Percentiles rank a stretch among this genome's conserved stretches.
Conservation (phyloP, 2,329 filamentous ascomycete species). For the Talaromyces islandicus region DNA sequence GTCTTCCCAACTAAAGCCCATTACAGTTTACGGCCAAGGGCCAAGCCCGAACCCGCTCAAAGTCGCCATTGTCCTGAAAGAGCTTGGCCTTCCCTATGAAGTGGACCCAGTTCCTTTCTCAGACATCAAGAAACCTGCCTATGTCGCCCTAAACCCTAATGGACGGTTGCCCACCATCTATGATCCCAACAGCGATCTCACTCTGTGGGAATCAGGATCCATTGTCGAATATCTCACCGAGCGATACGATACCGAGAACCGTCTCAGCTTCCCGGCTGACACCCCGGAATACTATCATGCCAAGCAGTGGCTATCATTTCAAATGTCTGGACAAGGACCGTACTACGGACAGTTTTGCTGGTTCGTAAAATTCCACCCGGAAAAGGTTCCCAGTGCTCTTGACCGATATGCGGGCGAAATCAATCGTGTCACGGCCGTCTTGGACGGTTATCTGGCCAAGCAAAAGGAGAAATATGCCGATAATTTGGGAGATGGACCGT, state of each 20-base stretch:
- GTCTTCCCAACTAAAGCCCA: not conserved
- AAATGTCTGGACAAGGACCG: conserved; percentile 4
- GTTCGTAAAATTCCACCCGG: conserved; percentile 4
- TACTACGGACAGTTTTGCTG: conserved; percentile 9
- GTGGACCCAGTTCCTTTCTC: conserved; percentile 12
- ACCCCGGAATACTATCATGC: conserved; percentile 10
- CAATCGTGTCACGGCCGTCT: conserved; percentile 7
- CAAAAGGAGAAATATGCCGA: conserved; percentile 12
- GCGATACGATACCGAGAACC: conserved; percentile 17
- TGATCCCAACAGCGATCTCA: conserved; percentile 8
- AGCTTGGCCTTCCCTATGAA: conserved; percentile 21
- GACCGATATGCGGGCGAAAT: conserved; percentile 7
- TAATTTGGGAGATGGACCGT: conserved; percentile 14
- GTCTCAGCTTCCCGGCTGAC: conserved; percentile 1
- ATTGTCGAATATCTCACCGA: conserved; percentile 9
- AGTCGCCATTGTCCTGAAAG: conserved; percentile 19
- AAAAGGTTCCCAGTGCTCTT: conserved; percentile 4
- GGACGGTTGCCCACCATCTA: conserved; percentile 6
- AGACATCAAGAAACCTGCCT: conserved; percentile 12
- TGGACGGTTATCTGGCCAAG: conserved; percentile 12
- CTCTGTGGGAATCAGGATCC: conserved; percentile 7
- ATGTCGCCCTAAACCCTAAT: conserved; percentile 10
- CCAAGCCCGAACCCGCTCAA: conserved; percentile 13
- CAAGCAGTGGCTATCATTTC: conserved; percentile 3
- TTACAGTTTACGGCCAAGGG: not conserved